Conservation (phyloP, 2,329 filamentous ascomycete genomes). For the Sclerotinia sclerotiorum region DNA sequence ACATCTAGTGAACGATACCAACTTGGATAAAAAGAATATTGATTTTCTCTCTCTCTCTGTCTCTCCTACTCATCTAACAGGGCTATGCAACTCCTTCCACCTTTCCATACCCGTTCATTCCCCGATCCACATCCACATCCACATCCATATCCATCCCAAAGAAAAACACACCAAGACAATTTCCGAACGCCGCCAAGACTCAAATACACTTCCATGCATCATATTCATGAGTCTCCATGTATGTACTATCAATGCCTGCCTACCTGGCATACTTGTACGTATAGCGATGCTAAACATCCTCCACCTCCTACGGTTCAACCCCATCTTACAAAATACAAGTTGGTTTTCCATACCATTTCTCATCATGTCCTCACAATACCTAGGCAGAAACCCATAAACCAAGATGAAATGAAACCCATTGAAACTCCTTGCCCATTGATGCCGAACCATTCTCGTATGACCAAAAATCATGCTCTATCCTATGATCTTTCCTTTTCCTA, state of each 20-base stretch:
- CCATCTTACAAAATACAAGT: slow-evolving; percentile 4
- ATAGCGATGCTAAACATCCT: not conserved
- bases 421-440: slow-evolving; percentile 4
- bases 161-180: not conserved
- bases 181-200: not conserved
- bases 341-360: not conserved
- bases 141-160: not conserved
- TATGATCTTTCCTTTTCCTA: not conserved
- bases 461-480: not conserved
- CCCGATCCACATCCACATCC: not conserved
- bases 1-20: too few species aligned
- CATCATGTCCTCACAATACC: not conserved
- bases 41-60: not conserved
- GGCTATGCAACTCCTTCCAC: not conserved
- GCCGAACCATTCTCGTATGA: slow-evolving; percentile 10
- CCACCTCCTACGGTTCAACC: not conserved
- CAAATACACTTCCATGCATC: not conserved
- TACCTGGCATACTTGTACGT: not conserved
- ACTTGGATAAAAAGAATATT: not conserved
- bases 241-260: not conserved
- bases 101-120: not conserved
- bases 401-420: not conserved
- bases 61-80: not conserved
- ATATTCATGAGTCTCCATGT: not conserved
- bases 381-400: not conserved